Conservation (phyloP, 495 filamentous ascomycete species). For the Aspergillus nidulans region DNA sequence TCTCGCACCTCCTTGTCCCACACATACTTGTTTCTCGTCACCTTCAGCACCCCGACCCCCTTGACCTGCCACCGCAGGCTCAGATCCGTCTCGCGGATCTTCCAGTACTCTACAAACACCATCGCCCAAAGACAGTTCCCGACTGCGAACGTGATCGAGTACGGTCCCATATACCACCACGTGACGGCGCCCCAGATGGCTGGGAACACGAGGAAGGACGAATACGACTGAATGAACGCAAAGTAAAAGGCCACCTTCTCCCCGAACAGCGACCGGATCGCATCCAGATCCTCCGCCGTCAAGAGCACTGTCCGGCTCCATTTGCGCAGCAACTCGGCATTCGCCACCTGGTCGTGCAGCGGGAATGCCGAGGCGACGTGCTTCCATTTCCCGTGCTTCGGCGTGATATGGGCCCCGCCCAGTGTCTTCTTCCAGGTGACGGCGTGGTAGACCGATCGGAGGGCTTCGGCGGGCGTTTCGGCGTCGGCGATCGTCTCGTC, state of each 20-base stretch:
- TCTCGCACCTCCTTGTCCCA: constrained; percentile 74
- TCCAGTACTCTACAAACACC: constrained; percentile 94
- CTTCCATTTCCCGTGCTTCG: constrained; percentile 75
- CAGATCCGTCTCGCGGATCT: constrained; percentile 85
- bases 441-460: constrained; percentile 81
- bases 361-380: constrained; percentile 82
- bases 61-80: constrained; percentile 88
- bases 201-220: constrained; percentile 75
- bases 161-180: constrained; percentile 76
- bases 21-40: constrained; percentile 68
- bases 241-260: constrained; percentile 96
- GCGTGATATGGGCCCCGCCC: constrained; percentile 85
- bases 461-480: constrained; percentile 80
- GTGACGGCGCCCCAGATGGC: constrained; percentile 70
- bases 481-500: constrained; percentile 49
- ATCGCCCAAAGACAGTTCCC: constrained; percentile 78
- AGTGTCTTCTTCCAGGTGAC: constrained; percentile 76
- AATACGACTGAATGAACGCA: constrained; percentile 90
- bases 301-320: constrained; percentile 76
- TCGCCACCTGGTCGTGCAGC: constrained; percentile 81
- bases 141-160: constrained; percentile 74
- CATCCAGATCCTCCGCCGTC: constrained; percentile 66
- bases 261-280: constrained; percentile 79
- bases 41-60: constrained; percentile 76
- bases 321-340: constrained; percentile 77